These are phyloP conservation scores for Xylariales sp. DNA, from an alignment of 2,329 filamentous ascomycete genomes.

Conservation along the genomic window DNA sequence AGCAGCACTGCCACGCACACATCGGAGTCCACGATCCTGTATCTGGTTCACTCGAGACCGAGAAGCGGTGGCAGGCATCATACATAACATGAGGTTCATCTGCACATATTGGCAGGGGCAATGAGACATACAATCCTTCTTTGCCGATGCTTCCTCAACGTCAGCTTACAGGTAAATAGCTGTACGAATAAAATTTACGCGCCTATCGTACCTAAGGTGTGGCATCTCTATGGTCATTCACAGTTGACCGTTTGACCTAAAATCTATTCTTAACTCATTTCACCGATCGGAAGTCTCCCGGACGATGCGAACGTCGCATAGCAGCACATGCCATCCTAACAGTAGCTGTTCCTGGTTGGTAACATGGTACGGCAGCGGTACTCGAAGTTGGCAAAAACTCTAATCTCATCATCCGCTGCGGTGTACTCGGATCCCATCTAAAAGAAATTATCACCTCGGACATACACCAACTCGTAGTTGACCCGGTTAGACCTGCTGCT, in stretches of 20 bases:
- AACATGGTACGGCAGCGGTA: background rate
- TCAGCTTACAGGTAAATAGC: slow-evolving; percentile 32
- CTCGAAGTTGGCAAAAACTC: background rate
- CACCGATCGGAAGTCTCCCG: background rate
- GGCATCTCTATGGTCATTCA: slow-evolving; percentile 6
- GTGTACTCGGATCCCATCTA: background rate
- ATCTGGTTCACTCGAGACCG: background rate
- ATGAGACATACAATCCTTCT: background rate
- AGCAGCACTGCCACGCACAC: background rate
- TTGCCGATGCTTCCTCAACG: slow-evolving; percentile 4
- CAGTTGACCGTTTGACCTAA: slow-evolving; percentile 1
- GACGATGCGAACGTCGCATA: background rate
- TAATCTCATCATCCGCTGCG: background rate
- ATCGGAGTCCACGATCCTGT: background rate
- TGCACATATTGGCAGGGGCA: background rate
- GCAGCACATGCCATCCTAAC: background rate
- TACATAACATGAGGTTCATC: background rate
- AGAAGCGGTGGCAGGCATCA: background rate
- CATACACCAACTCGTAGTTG: background rate
- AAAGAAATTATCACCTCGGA: slow-evolving; percentile 5
- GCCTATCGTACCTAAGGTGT: slow-evolving; percentile 4
- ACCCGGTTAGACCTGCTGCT: slow-evolving; percentile 15
- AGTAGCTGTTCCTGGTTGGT: background rate
- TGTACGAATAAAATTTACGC: slow-evolving; percentile 12
- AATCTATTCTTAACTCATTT: background rate